Evolutionary conservation across 2,329 filamentous ascomycete species (phyloP).

Genomic region (Dothideomycetes sp.): DNA sequence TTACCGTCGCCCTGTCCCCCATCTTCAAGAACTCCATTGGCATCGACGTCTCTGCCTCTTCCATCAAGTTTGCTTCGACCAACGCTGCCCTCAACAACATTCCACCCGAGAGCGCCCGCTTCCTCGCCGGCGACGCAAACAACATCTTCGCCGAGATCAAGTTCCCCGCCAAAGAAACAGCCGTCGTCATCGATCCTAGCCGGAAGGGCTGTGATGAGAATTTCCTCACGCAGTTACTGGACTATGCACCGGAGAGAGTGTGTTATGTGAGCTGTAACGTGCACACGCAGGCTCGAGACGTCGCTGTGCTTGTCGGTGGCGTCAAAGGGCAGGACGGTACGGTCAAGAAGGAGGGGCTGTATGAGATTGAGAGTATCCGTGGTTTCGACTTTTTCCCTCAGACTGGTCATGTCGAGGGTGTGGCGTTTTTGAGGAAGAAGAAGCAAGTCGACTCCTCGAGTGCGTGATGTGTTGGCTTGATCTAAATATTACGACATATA

Average conservation of each 20-base stretch:
- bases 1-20: constrained; percentile 83
- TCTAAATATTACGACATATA: too few species aligned
- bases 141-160: constrained; percentile 56
- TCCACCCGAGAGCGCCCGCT: constrained; percentile 55
- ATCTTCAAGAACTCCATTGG: constrained; percentile 72
- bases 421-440: constrained; percentile 45
- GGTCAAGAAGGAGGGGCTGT: constrained; percentile 31
- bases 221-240: constrained; percentile 71
- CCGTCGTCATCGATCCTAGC: constrained; percentile 93
- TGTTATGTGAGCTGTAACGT: constrained; percentile 98
- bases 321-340: constrained; percentile 28
- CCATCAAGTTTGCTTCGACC: constrained; percentile 64
- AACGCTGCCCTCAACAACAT: constrained; percentile 75
- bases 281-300: constrained; percentile 89
- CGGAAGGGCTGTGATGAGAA: constrained; percentile 84
- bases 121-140: constrained; percentile 80
- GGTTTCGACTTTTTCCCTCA: constrained; percentile 99
- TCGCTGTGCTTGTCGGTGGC: constrained; percentile 76
- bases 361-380: constrained; percentile 79
- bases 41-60: constrained; percentile 76
- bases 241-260: constrained; percentile 66
- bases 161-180: constrained; percentile 70
- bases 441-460: too few species aligned
- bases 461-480: too few species aligned
- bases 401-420: constrained; percentile 56